Percentiles rank a stretch among this genome's conserved stretches.
Evolutionary conservation across 257 asterid species (phyloP).

Genomic region (Rubia yunnanensis): DNA sequence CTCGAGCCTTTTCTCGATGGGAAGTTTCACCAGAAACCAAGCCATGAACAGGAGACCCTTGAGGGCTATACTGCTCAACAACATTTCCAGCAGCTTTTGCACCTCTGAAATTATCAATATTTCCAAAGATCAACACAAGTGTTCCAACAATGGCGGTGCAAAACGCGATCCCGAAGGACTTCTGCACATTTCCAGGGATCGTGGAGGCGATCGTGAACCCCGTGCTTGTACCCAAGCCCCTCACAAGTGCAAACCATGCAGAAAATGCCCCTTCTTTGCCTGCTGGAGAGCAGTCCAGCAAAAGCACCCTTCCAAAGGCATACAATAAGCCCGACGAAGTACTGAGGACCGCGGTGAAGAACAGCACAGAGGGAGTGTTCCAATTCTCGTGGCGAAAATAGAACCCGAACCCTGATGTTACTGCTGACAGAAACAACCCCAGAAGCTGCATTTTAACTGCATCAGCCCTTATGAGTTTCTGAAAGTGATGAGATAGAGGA

Average conservation of each 20-base stretch:
- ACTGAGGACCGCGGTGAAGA: slow-evolving; percentile 65
- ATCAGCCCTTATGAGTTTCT: slow-evolving; percentile 48
- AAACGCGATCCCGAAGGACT: slow-evolving; percentile 57
- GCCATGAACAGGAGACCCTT: slow-evolving; percentile 36
- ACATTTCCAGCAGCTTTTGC: slow-evolving; percentile 81
- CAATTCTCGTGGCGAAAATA: slow-evolving; percentile 44
- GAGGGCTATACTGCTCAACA: slow-evolving; percentile 29
- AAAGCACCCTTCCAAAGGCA: slow-evolving; percentile 71
- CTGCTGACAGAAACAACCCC: slow-evolving; percentile 50
- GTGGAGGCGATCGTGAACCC: slow-evolving; percentile 66
- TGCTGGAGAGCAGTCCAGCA: slow-evolving; percentile 75
- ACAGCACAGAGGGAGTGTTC: slow-evolving; percentile 38
- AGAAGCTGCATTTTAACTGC: slow-evolving; percentile 91
- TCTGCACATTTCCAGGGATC: slow-evolving; percentile 44
- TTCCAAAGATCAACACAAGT: slow-evolving; percentile 61
- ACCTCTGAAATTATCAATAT: slow-evolving; percentile 67
- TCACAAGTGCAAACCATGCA: slow-evolving; percentile 75
- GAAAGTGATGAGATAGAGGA: slow-evolving; percentile 58
- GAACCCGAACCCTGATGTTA: slow-evolving; percentile 77
- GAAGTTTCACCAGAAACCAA: slow-evolving; percentile 21
- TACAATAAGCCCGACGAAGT: slow-evolving; percentile 65
- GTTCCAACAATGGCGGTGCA: slow-evolving; percentile 47
- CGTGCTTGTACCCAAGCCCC: slow-evolving; percentile 57
- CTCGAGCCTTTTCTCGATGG: slow-evolving; percentile 26
- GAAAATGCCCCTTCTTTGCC: slow-evolving; percentile 91